Evolutionary conservation across 345 rosid genomes (phyloP).

Genomic region (Dovyalis caffra): DNA sequence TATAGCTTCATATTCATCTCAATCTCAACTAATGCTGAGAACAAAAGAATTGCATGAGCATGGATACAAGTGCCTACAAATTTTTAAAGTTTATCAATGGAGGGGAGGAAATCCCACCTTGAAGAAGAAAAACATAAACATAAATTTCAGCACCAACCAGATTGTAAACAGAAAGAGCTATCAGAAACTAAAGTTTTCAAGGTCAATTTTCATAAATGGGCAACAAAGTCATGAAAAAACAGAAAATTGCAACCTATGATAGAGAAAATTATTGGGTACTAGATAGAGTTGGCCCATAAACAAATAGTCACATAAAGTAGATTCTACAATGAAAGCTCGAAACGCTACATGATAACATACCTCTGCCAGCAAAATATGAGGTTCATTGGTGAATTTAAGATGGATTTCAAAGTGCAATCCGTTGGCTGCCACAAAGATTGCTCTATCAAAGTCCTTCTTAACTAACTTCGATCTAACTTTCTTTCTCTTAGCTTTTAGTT

Average conservation of each 20-base stretch:
- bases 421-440: conserved; percentile 37
- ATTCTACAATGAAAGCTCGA: not conserved
- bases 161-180: not conserved
- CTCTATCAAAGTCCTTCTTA: conserved; percentile 41
- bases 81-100: not conserved
- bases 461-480: conserved; percentile 25
- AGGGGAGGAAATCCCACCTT: not conserved
- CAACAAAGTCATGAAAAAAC: not conserved
- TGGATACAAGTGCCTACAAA: not conserved
- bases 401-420: conserved; percentile 66
- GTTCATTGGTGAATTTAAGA: conserved; percentile 64
- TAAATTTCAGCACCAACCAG: not conserved
- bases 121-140: not conserved
- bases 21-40: not conserved
- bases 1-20: not conserved
- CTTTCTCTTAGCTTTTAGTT: conserved; percentile 34
- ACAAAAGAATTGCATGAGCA: not conserved
- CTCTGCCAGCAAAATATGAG: conserved; percentile 86
- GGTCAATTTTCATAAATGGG: not conserved
- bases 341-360: conserved; percentile 33
- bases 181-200: not conserved
- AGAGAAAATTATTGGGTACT: not conserved
- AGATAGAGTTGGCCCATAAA: not conserved
- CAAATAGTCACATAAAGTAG: not conserved
- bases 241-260: not conserved